phyloP scores from a whole-genome alignment of 129 eudicot species.

The Solidago caesia region DNA sequence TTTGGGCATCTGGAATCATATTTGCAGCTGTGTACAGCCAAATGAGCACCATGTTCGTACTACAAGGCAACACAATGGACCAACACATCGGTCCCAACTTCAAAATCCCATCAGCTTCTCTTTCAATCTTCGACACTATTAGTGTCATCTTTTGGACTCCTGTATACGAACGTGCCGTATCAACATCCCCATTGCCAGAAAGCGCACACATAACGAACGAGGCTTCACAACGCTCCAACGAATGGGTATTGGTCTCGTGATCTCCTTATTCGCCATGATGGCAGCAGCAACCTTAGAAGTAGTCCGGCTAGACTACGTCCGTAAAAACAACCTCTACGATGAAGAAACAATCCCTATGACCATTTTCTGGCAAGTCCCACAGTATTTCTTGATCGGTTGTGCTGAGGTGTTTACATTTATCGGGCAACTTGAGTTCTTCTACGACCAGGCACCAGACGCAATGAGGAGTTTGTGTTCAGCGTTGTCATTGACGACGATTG shows the following conservation, averaged over 20 bases:
- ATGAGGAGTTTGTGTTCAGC: slow-evolving; percentile 78
- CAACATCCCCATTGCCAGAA: slow-evolving; percentile 55
- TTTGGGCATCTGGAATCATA: slow-evolving; percentile 81
- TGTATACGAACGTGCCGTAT: slow-evolving; percentile 50
- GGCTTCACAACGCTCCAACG: slow-evolving; percentile 88
- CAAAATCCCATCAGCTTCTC: slow-evolving; percentile 79
- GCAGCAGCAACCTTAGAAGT: slow-evolving; percentile 66
- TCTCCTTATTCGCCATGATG: slow-evolving; percentile 68
- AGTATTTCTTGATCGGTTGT: slow-evolving; percentile 67
- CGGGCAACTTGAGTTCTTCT: slow-evolving; percentile 67
- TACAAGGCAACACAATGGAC: slow-evolving; percentile 88
- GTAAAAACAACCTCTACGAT: slow-evolving; percentile 41
- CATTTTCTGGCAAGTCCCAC: slow-evolving; percentile 83
- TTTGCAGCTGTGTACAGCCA: slow-evolving; percentile 74
- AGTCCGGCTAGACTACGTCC: slow-evolving; percentile 43
- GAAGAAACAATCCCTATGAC: slow-evolving; percentile 49
- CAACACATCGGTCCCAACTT: slow-evolving; percentile 70
- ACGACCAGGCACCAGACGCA: slow-evolving; percentile 75
- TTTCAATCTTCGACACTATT: slow-evolving; percentile 68
- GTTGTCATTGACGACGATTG: slow-evolving; percentile 49
- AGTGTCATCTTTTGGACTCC: slow-evolving; percentile 92
- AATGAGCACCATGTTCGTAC: slow-evolving; percentile 91
- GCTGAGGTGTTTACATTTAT: slow-evolving; percentile 75
- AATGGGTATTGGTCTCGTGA: slow-evolving; percentile 77
- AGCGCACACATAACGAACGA: slow-evolving; percentile 56